Percentiles rank a stretch among this genome's conserved stretches.
phyloP scores from a whole-genome alignment of 106 monocot genomes.

The Phalaenopsis aphrodite region DNA sequence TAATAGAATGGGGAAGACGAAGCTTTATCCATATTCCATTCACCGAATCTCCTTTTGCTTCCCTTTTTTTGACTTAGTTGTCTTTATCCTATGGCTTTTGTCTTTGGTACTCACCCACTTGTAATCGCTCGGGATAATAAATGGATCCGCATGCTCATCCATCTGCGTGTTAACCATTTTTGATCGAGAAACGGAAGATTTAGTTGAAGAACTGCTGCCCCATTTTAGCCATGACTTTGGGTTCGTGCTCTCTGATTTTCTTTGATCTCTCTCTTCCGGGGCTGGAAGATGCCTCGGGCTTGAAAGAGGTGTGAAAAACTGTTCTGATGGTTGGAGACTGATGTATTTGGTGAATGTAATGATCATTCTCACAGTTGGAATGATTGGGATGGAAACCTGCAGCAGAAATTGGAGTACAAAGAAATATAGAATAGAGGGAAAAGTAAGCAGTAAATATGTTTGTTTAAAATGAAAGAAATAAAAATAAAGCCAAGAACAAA shows the following conservation, averaged over 20 bases:
- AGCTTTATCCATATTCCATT: neutral
- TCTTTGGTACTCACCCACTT: slow-evolving; percentile 36
- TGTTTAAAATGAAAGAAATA: neutral
- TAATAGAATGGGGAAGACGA: neutral
- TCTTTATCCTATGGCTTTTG: slow-evolving; percentile 26
- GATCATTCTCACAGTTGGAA: slow-evolving; percentile 69
- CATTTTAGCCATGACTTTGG: slow-evolving; percentile 52
- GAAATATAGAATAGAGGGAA: neutral
- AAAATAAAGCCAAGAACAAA: neutral
- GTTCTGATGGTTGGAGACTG: slow-evolving; percentile 47
- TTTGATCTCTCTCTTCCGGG: slow-evolving; percentile 27
- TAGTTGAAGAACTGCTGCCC: slow-evolving; percentile 23
- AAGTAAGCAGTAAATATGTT: neutral
- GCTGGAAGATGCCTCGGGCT: slow-evolving; percentile 44
- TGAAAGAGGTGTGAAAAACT: slow-evolving; percentile 78
- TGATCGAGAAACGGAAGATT: slow-evolving; percentile 23
- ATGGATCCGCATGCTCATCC: slow-evolving; percentile 43
- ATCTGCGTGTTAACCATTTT: slow-evolving; percentile 39
- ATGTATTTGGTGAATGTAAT: slow-evolving; percentile 73
- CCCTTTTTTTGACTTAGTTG: slow-evolving; percentile 37
- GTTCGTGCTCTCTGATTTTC: slow-evolving; percentile 9
- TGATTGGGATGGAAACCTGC: slow-evolving; percentile 75
- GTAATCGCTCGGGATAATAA: slow-evolving; percentile 58
- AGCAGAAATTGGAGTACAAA: neutral
- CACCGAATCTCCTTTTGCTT: slow-evolving; percentile 26